Base-by-base conservation (phyloP, 768 basidiomycete genomes). In the Tylopilus sp. region DNA sequence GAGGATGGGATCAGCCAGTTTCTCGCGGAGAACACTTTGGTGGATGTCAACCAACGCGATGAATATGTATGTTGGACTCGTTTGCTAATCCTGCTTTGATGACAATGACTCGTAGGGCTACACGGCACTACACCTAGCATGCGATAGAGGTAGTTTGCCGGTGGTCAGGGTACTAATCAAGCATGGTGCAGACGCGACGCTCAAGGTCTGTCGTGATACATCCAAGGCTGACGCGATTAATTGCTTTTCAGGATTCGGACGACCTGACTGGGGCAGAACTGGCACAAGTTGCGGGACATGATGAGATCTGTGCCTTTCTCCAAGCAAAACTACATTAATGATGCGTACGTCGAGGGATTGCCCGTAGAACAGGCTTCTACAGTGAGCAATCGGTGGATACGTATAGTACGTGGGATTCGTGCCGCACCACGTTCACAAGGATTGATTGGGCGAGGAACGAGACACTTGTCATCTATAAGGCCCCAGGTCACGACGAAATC, bases 41-140 rank as follows among this genome's bases (percentile, higher is more conserved):
- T 68, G 21, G 75, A 86, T 50, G 58, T 92, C 48, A 77, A 95
- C 67, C 74, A 70, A 33, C 66, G 71, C 33, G 91, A 95, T 54
- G 83, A 86, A 73, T 88, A 80, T 74, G 93, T 94, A 68, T 68
- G 72, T 26, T 14, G n/a, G 21, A 17, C n/a, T 33, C 21, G 22
- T 14, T 56, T 16, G 17, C 41, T 17, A 26, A n/a, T 40, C 25
- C 37, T 34, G 50, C 45, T 48, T 19, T 50, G 40, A 48, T 53
- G 45, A 54, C 48, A 12, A 30, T 34, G 28, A 14, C 50, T 46
- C 43, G 19, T 62, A 97, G 94, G 93, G 91, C 31, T 93, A 92
- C 66, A 90, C 92, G 1, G 79, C 93, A 9, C 71, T 97, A 19
- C 94, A 97, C 61, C 76, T 95, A 0, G 93, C 94, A 6, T 82